Conservation (phyloP, 2,329 filamentous ascomycete species). For the Zymoseptoria passerinii region DNA sequence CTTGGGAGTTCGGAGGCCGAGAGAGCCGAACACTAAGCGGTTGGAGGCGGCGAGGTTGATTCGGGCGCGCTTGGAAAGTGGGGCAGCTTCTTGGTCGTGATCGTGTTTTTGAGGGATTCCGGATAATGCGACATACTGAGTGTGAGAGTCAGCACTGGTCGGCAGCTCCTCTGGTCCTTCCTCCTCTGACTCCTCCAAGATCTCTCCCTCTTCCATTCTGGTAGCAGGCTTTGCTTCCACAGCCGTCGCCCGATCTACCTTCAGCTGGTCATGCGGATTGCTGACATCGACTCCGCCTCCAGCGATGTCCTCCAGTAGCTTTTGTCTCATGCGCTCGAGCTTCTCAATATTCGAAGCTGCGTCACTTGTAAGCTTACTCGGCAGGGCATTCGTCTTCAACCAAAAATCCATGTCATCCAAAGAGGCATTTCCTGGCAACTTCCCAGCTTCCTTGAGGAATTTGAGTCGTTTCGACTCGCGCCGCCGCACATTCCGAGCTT, state of each 20-base stretch:
- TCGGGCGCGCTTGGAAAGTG: conserved; percentile 30
- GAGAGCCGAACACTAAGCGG: conserved; percentile 62
- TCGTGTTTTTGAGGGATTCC: background rate
- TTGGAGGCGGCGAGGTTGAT: conserved; percentile 55
- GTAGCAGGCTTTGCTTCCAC: background rate
- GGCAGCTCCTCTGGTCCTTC: background rate
- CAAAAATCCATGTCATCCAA: conserved; percentile 39
- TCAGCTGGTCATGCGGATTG: conserved; percentile 1
- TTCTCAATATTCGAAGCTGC: background rate
- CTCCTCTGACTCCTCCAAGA: conserved; percentile 1
- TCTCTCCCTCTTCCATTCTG: background rate
- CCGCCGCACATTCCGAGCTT: conserved; percentile 48
- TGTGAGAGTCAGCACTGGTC: background rate
- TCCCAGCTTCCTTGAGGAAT: conserved; percentile 46
- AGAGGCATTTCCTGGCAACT: conserved; percentile 44
- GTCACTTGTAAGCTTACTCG: background rate
- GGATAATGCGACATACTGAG: background rate
- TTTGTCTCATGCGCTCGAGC: conserved; percentile 1
- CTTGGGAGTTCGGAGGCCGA: conserved; percentile 62
- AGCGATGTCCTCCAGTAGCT: conserved; percentile 1
- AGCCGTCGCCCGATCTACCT: background rate
- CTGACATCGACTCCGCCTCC: conserved; percentile 2
- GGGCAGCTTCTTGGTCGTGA: background rate
- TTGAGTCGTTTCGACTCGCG: conserved; percentile 43
- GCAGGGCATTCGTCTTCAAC: background rate